Percentiles rank a stretch among this genome's conserved stretches.
Conservation (phyloP, 2,329 filamentous ascomycete species). For the Xylariaceae sp. region DNA sequence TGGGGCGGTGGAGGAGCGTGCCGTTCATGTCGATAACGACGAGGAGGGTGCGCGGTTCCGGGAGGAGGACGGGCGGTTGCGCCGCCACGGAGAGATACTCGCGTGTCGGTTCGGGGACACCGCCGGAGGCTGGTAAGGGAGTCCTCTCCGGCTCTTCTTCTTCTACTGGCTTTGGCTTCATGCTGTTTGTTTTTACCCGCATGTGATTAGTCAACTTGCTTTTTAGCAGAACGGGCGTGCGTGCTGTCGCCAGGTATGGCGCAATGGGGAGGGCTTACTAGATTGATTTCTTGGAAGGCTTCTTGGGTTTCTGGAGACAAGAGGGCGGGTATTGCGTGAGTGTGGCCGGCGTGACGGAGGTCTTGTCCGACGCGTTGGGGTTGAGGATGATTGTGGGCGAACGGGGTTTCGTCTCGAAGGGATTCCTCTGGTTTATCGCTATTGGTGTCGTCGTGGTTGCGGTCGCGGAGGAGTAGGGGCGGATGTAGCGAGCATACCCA, state of each 20-base stretch:
- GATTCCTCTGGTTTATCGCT: background rate
- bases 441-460: background rate
- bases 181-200: no score
- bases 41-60: constrained; percentile 58
- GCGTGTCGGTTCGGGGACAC: constrained; percentile 54
- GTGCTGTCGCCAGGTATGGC: no score
- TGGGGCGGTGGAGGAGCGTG: constrained; percentile 71
- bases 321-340: no score
- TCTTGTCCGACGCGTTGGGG: background rate
- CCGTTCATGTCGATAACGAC: constrained; percentile 92
- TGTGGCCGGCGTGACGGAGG: background rate
- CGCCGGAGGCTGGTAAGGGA: constrained; percentile 42
- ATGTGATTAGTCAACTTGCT: no score
- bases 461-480: background rate
- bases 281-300: no score
- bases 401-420: background rate
- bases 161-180: background rate
- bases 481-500: background rate
- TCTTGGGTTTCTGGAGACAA: background rate
- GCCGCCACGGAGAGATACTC: constrained; percentile 56
- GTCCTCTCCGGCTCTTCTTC: background rate
- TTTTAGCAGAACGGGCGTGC: no score
- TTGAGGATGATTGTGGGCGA: no score
- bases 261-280: no score
- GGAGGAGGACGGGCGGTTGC: constrained; percentile 37